Base-by-base conservation (phyloP, 768 basidiomycete genomes). In the Panaeolus cyanescens region DNA sequence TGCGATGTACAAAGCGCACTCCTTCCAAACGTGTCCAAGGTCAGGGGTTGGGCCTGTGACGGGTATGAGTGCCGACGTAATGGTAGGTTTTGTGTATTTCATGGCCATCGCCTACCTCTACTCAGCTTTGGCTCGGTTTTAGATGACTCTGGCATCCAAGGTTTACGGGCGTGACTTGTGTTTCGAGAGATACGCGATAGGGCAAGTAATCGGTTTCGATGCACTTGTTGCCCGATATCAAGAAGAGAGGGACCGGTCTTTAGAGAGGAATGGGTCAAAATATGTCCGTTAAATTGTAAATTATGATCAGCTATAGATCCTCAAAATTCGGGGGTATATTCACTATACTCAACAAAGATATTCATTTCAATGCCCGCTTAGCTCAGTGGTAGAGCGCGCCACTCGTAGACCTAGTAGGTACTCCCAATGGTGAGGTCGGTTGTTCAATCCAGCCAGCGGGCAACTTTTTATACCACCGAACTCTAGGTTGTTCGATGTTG, bases 321-420 rank as follows among this genome's bases (percentile, higher is more conserved):
- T n/a, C n/a, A n/a, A n/a, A n/a, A n/a, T n/a, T n/a, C n/a, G n/a
- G n/a, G n/a, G n/a, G 33, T 6, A 34, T 34, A 34, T 34, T 13
- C 13, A 34, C 7, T 34, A 34, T 13, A 34, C 13, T 34, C 7
- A 34, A 34, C 13, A 7, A 34, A 13, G 7, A 8, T n/a, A n/a
- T n/a, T n/a, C n/a, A 58, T 58, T 10, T n/a, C 7, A 25, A 20
- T 36, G 80, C 80, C 80, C 79, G 76, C 71, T 81, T 82, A 81
- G 81, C 80, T 82, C 81, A 83, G 81, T 80, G 77, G 81, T 80
- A 83, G 81, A 82, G 81, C 80, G 81, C 78, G 80, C 77, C 81
- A 83, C 81, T 81, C 80, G 81, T 83, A 82, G 7, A 5, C 39
- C 25, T 5, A 28, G 7, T 28, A 12, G 2, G 2, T 7, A 6